Evolutionary conservation across 2,329 filamentous ascomycete species (phyloP).

Genomic region (Ascochyta pisi): DNA sequence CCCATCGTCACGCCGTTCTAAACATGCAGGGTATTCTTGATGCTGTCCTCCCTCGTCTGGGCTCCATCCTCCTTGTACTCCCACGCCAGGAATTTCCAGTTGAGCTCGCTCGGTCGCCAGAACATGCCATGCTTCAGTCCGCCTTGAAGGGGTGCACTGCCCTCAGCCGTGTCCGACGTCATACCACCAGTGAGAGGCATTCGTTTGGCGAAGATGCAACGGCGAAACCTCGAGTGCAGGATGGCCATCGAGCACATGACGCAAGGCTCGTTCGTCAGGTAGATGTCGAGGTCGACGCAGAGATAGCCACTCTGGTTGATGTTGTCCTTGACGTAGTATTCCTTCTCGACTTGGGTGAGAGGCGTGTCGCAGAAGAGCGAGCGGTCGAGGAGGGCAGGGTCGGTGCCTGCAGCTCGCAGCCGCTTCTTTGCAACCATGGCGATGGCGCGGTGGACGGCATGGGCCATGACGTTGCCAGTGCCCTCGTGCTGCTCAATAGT

Average conservation of each 20-base stretch:
- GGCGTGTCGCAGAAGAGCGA: conserved; percentile 71
- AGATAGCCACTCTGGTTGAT: conserved; percentile 84
- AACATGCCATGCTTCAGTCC: conserved; percentile 65
- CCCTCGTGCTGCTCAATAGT: conserved; percentile 37
- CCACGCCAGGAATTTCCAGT: conserved; percentile 86
- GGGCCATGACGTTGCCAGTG: conserved; percentile 76
- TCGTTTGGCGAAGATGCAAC: conserved; percentile 78
- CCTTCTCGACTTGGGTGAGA: conserved; percentile 69
- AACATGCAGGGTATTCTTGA: conserved; percentile 41
- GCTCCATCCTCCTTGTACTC: conserved; percentile 62
- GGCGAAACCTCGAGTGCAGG: conserved; percentile 88
- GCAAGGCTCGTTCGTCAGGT: conserved; percentile 94
- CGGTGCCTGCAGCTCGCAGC: conserved; percentile 46
- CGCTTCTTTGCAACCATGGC: conserved; percentile 76
- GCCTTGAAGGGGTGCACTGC: conserved; percentile 18
- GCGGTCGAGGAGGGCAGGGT: conserved; percentile 35
- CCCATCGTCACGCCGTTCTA: conserved; percentile 22
- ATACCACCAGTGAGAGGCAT: conserved; percentile 85
- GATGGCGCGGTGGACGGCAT: conserved; percentile 79
- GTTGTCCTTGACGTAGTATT: conserved; percentile 65
- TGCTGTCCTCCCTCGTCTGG: conserved; percentile 16
- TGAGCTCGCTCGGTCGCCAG: conserved; percentile 74
- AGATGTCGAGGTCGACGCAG: conserved; percentile 91
- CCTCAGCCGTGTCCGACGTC: conserved; percentile 67
- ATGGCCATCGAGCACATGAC: conserved; percentile 98